These are phyloP conservation scores for Setomelanomma holmii DNA, from an alignment of 2,329 filamentous ascomycete genomes.

Conservation along the genomic window DNA sequence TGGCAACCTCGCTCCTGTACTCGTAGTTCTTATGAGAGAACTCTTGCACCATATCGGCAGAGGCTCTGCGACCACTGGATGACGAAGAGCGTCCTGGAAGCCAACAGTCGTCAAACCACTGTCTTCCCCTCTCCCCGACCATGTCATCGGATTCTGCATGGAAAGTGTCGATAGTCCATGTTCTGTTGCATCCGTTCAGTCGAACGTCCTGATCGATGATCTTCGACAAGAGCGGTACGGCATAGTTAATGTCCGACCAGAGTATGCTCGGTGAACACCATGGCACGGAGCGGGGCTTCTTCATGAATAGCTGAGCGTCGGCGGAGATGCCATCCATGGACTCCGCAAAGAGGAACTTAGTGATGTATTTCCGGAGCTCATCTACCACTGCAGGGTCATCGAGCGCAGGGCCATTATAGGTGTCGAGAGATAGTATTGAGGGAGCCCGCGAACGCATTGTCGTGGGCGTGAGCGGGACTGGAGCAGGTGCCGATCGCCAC, in stretches of 20 bases:
- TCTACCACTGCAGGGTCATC: slow-evolving; percentile 27
- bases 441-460: slow-evolving; percentile 4
- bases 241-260: slow-evolving; percentile 36
- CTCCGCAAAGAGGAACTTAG: slow-evolving; percentile 35
- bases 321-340: slow-evolving; percentile 32
- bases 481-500: slow-evolving; percentile 13
- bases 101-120: slow-evolving; percentile 41
- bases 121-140: slow-evolving; percentile 34
- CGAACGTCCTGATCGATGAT: slow-evolving; percentile 21
- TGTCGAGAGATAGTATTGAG: slow-evolving; percentile 1
- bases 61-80: background rate
- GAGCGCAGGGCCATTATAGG: slow-evolving; percentile 6
- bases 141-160: slow-evolving; percentile 37
- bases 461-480: slow-evolving; percentile 18
- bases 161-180: slow-evolving; percentile 34
- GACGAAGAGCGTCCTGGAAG: slow-evolving; percentile 2
- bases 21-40: slow-evolving; percentile 14
- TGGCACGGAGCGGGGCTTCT: slow-evolving; percentile 23
- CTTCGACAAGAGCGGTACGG: slow-evolving; percentile 31
- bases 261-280: slow-evolving; percentile 28
- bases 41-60: background rate
- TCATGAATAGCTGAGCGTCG: slow-evolving; percentile 37
- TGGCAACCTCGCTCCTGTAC: slow-evolving; percentile 26
- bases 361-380: slow-evolving; percentile 31
- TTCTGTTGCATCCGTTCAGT: slow-evolving; percentile 6